Evolutionary conservation across 208 protist genomes (phyloP).

Genomic region (Trypanosoma scelopori): DNA sequence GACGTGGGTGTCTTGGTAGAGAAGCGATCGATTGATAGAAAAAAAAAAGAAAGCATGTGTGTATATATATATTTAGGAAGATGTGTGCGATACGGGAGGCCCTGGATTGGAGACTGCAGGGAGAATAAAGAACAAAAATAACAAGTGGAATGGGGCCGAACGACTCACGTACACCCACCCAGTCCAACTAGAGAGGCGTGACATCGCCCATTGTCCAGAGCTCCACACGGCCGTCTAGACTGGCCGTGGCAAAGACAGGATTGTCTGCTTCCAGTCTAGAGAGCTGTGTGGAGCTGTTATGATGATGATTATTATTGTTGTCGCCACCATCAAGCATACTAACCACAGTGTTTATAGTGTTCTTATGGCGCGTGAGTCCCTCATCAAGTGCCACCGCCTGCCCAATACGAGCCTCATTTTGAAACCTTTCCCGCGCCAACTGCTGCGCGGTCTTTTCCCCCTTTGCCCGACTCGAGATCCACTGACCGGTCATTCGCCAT

Average conservation of each 20-base stretch:
- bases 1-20: too few species aligned
- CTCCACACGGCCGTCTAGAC: conserved; percentile 37
- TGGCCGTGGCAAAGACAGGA: conserved; percentile 30
- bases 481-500: conserved; percentile 25
- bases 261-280: neutral
- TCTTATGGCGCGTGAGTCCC: conserved; percentile 29
- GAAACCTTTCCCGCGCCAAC: conserved; percentile 31
- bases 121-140: conserved; percentile 6
- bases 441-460: conserved; percentile 23
- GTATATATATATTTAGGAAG: neutral
- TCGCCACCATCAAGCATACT: neutral
- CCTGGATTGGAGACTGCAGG: neutral
- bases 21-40: too few species aligned
- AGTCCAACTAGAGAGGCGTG: neutral
- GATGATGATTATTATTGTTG: too few species aligned
- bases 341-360: conserved; percentile 28
- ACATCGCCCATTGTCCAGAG: conserved; percentile 30
- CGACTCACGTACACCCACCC: neutral
- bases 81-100: neutral
- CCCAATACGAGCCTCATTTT: conserved; percentile 26
- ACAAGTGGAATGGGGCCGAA: neutral
- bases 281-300: neutral
- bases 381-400: conserved; percentile 15
- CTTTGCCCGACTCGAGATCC: conserved; percentile 12
- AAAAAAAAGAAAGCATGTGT: neutral